Percentiles rank a stretch among this genome's conserved stretches.
These are phyloP conservation scores for Allium cepa DNA, from an alignment of 106 monocot species.

Conservation along the genomic window DNA sequence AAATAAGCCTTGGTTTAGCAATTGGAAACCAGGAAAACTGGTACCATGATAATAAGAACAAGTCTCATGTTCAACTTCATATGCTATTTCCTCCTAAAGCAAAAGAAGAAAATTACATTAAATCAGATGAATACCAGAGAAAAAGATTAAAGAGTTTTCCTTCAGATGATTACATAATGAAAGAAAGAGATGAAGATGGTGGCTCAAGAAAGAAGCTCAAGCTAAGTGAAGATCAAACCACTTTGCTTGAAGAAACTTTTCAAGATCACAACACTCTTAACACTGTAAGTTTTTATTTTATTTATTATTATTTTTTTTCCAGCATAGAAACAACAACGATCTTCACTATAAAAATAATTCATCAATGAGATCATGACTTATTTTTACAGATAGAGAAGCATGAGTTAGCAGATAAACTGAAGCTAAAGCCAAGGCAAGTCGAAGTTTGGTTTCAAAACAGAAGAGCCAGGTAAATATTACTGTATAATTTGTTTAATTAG, in stretches of 20 bases:
- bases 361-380: background rate
- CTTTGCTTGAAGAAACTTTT: slow-evolving; percentile 43
- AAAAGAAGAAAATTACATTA: slow-evolving; percentile 1
- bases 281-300: slow-evolving; percentile 12
- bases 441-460: slow-evolving; percentile 24
- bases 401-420: slow-evolving; percentile 7
- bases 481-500: background rate
- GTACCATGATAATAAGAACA: background rate
- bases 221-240: slow-evolving; percentile 41
- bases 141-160: background rate
- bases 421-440: slow-evolving; percentile 19
- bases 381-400: slow-evolving; percentile 3
- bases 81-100: slow-evolving; percentile 14
- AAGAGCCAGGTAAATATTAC: slow-evolving; percentile 9
- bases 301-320: background rate
- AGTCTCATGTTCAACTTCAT: slow-evolving; percentile 9
- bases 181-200: background rate
- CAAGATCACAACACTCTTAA: slow-evolving; percentile 31
- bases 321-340: too few species aligned
- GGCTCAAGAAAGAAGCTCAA: slow-evolving; percentile 41
- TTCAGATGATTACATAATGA: background rate
- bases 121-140: background rate
- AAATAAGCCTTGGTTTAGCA: too few species aligned
- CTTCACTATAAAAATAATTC: too few species aligned
- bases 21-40: background rate